Conservation (phyloP, 306 rosid species). For the Gastrolobium bilobum region DNA sequence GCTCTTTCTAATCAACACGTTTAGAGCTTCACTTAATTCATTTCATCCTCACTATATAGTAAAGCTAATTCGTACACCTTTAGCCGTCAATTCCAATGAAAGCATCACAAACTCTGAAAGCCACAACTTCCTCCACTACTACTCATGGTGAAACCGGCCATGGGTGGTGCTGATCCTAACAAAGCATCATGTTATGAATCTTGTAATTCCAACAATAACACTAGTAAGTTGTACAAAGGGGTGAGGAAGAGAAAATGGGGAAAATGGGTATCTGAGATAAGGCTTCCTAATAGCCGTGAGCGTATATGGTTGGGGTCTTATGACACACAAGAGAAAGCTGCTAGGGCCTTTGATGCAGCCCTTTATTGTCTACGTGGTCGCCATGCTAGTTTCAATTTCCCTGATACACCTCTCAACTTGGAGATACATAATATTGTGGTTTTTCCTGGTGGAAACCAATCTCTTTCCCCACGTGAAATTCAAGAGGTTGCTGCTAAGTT, state of each 20-base stretch:
- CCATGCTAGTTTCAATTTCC: constrained; percentile 69
- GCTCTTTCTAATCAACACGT: constrained; percentile 52
- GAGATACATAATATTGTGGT: not conserved
- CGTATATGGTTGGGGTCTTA: constrained; percentile 84
- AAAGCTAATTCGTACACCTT: not conserved
- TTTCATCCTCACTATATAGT: constrained; percentile 9
- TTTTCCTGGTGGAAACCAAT: not conserved
- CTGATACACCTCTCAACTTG: constrained; percentile 53
- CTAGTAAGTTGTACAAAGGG: constrained; percentile 59
- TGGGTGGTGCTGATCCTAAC: not conserved
- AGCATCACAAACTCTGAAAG: not conserved
- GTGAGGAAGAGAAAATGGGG: constrained; percentile 89
- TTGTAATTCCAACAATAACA: not conserved
- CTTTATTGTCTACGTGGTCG: constrained; percentile 73
- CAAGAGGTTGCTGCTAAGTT: constrained; percentile 64
- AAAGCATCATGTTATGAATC: not conserved
- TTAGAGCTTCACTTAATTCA: constrained; percentile 10
- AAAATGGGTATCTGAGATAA: constrained; percentile 82
- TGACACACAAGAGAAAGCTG: constrained; percentile 70
- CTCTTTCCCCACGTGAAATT: constrained; percentile 60
- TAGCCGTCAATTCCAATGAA: constrained; percentile 37
- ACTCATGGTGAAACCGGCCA: constrained; percentile 9
- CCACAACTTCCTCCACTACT: not conserved
- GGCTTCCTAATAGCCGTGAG: constrained; percentile 80
- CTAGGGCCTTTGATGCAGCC: constrained; percentile 82